Evolutionary conservation across 805 yeast genomes (phyloP).

Genomic region (Pichia kluyveri): DNA sequence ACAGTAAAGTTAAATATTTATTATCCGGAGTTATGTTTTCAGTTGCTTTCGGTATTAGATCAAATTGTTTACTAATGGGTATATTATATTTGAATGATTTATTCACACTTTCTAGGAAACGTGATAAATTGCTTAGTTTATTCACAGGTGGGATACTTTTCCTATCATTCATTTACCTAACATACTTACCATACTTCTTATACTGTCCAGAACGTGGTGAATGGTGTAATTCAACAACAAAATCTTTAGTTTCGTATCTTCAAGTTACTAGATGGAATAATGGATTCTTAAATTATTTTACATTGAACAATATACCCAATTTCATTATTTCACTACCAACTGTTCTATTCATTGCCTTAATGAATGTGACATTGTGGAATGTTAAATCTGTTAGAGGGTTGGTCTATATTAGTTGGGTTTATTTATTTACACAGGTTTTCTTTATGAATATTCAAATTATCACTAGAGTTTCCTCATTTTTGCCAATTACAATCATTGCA

Average conservation of each 20-base stretch:
- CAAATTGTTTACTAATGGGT: constrained; percentile 74
- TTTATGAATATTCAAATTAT: constrained; percentile 83
- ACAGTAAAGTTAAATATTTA: constrained; percentile 21
- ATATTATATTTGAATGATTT: constrained; percentile 54
- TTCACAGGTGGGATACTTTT: constrained; percentile 52
- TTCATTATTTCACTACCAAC: constrained; percentile 58
- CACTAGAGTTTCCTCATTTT: constrained; percentile 66
- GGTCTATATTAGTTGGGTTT: constrained; percentile 31
- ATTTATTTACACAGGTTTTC: constrained; percentile 42
- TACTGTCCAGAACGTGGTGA: constrained; percentile 68
- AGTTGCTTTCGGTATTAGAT: constrained; percentile 53
- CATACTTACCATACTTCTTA: constrained; percentile 41
- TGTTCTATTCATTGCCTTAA: constrained; percentile 31
- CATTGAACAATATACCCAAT: constrained; percentile 70
- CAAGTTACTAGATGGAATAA: constrained; percentile 78
- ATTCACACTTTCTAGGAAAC: constrained; percentile 3
- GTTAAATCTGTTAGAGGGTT: constrained; percentile 26
- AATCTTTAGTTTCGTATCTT: constrained; percentile 59
- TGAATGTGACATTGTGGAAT: constrained; percentile 23
- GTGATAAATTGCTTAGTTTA: constrained; percentile 25
- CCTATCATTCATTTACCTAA: constrained; percentile 35
- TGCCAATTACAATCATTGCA: constrained; percentile 39
- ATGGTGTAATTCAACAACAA: constrained; percentile 62
- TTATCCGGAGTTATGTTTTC: constrained; percentile 48
- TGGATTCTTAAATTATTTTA: constrained; percentile 82